Percentiles rank a stretch among this genome's conserved stretches.
Evolutionary conservation across 768 basidiomycete genomes (phyloP).

Genomic region (Suillus lakei): DNA sequence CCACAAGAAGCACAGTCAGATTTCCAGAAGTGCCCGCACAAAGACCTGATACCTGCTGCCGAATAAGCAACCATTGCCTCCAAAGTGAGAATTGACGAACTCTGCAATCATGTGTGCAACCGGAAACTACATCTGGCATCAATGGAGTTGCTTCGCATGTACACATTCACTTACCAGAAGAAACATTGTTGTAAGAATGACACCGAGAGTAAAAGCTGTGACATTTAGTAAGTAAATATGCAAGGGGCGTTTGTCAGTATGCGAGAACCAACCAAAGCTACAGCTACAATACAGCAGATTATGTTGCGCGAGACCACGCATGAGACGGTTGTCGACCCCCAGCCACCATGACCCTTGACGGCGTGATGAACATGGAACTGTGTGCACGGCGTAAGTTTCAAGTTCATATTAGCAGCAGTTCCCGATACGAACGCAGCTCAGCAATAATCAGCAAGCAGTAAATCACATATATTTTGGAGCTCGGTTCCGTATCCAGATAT

Average conservation of each 20-base stretch:
- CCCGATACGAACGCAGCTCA: background rate
- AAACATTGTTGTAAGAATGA: background rate
- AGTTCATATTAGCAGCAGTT: background rate
- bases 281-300: background rate
- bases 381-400: background rate
- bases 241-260: background rate
- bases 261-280: background rate
- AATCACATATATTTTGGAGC: background rate
- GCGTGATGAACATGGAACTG: background rate
- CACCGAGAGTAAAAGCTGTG: background rate
- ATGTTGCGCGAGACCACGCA: background rate
- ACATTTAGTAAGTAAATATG: background rate
- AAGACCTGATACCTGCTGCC: background rate
- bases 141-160: background rate
- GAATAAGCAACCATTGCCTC: background rate
- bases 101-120: background rate
- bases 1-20: background rate
- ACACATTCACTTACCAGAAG: background rate
- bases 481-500: background rate
- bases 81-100: background rate
- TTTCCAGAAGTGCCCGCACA: background rate
- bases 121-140: background rate
- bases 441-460: background rate
- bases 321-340: background rate
- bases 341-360: background rate